Base-by-base conservation (phyloP, 1,139 yeast species). In the Taphrina confusa region DNA sequence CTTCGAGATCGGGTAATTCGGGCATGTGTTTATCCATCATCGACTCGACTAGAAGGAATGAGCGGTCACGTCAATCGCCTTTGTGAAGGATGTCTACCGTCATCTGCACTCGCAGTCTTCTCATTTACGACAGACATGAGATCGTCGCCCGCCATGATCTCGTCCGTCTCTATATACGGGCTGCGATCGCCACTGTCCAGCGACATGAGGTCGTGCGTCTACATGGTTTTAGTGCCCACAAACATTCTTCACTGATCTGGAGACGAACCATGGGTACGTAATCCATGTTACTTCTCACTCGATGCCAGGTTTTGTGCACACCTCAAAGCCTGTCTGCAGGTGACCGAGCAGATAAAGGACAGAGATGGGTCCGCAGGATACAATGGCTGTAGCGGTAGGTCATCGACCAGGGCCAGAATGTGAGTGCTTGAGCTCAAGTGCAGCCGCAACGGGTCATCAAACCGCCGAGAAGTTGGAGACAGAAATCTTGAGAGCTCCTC, bases 21-120 rank as follows among this genome's bases (percentile, higher is more conserved):
- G 70, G 70, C 42, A 71, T 65, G 12, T 68, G 62, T 54, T 66
- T 67, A 6, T 65, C 63, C 59, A 66, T 66, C 71, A 72, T 70
- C 14, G 68, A 64, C 30, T 66, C 70, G 33, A 60, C 72, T 67
- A 57, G 8, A 23, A n/a, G 20, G 9, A n/a, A 25, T 37, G 25
- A 37, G 42, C 20, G 23, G 30, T 3, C 25, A 16, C 16, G 11
- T 14, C 2, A 4, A 3, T 27, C 25, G 50, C n/a, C 30, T 18
- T 14, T 28, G 9, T 16, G 22, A 12, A 2, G 31, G 31, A 42
- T n/a, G 33, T 30, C 22, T 44, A 44, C 58, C 51, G 14, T 54
- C 58, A 34, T 54, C 58, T 20, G 58, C 58, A 28, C 58, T 33
- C 27, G 23, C 27, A 25, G 27, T 23, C 36, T 42, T 54, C 44